A percentile compares a stretch with the other conserved stretches of the same genome.
Conservation (phyloP, 179 eudicot species). For the Dionaea muscipula region DNA sequence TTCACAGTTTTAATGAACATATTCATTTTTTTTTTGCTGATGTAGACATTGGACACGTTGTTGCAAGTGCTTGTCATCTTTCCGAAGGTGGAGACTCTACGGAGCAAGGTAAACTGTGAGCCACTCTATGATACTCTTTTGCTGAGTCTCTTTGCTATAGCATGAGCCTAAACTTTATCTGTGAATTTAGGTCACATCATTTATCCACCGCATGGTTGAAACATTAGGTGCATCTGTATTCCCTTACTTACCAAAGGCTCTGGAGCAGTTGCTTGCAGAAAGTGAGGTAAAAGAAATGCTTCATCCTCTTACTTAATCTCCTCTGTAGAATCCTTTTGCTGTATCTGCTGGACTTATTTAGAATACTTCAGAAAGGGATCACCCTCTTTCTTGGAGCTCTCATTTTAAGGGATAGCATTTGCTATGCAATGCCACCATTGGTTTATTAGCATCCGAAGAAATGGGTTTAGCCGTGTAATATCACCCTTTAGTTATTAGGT, state of each 20-base stretch:
- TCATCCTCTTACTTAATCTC: too few species aligned
- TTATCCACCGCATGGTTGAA: slow-evolving; percentile 95
- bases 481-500: too few species aligned
- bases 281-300: slow-evolving; percentile 46
- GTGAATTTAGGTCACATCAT: slow-evolving; percentile 62
- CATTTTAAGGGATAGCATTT: background rate
- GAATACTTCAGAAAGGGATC: too few species aligned
- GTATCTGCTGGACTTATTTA: too few species aligned
- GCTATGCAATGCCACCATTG: too few species aligned
- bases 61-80: slow-evolving; percentile 69
- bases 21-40: slow-evolving; percentile 8
- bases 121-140: slow-evolving; percentile 1
- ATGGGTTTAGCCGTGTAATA: too few species aligned
- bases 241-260: slow-evolving; percentile 79
- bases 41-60: slow-evolving; percentile 89
- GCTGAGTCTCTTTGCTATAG: background rate
- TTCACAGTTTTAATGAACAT: background rate
- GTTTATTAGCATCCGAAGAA: too few species aligned
- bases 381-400: background rate
- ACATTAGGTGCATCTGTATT: slow-evolving; percentile 79
- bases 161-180: slow-evolving; percentile 2
- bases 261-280: slow-evolving; percentile 77
- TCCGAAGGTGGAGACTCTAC: slow-evolving; percentile 75
- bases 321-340: too few species aligned
- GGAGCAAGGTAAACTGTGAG: slow-evolving; percentile 56